Conservation (phyloP, 2,329 filamentous ascomycete genomes). For the Monilinia fructicola region DNA sequence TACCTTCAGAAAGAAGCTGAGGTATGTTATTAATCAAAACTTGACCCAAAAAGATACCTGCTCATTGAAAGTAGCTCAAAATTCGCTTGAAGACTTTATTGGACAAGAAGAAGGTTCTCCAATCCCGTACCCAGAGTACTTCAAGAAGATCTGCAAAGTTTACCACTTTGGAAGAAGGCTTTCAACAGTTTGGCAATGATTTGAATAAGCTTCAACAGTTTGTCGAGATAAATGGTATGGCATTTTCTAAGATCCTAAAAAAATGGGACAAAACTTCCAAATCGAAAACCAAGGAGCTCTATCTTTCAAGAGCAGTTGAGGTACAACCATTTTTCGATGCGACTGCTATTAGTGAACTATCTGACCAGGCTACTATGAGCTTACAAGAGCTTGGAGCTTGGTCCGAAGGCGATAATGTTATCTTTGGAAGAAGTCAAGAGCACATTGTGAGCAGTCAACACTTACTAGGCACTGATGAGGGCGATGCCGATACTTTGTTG, state of each 20-base stretch:
- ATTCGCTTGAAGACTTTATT: slow-evolving; percentile 86
- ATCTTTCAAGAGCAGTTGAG: slow-evolving; percentile 91
- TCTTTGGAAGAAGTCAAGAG: slow-evolving; percentile 63
- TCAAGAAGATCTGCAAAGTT: slow-evolving; percentile 92
- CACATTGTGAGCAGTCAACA: slow-evolving; percentile 66
- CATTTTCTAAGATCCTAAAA: slow-evolving; percentile 97
- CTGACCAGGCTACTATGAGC: slow-evolving; percentile 95
- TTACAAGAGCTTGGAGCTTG: slow-evolving; percentile 92
- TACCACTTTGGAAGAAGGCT: slow-evolving; percentile 91
- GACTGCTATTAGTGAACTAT: slow-evolving; percentile 92
- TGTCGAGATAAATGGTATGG: slow-evolving; percentile 95
- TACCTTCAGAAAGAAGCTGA: slow-evolving; percentile 98
- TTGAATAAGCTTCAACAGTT: slow-evolving; percentile 98
- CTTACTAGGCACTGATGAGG: slow-evolving; percentile 74
- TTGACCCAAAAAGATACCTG: background rate
- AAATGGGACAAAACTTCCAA: slow-evolving; percentile 99
- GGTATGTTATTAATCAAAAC: slow-evolving; percentile 53
- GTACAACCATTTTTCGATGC: slow-evolving; percentile 98
- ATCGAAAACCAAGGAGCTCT: slow-evolving; percentile 96
- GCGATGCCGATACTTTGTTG: slow-evolving; percentile 84
- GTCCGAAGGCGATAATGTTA: slow-evolving; percentile 94
- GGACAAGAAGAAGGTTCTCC: slow-evolving; percentile 91
- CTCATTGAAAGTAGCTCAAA: slow-evolving; percentile 65
- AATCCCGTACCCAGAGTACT: slow-evolving; percentile 71
- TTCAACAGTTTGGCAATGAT: slow-evolving; percentile 95